These are phyloP conservation scores for Detonula confervacea DNA, from an alignment of 352 stramenopile species.

Conservation along the genomic window DNA sequence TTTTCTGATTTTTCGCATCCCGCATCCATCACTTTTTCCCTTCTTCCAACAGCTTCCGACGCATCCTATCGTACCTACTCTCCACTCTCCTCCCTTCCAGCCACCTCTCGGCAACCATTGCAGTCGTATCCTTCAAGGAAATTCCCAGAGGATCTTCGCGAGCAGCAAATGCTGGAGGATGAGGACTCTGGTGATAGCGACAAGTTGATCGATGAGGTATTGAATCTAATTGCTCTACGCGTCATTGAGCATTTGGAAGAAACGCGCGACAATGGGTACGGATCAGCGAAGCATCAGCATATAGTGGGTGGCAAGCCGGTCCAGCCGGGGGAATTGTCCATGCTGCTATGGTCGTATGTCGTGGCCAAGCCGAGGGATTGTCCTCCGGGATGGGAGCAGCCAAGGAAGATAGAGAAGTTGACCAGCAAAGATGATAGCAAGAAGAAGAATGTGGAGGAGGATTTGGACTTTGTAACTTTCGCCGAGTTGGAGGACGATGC, in stretches of 20 bases:
- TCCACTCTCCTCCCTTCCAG: no score
- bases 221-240: neutral
- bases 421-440: conserved; percentile 9
- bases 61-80: no score
- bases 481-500: conserved; percentile 39
- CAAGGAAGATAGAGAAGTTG: conserved; percentile 54
- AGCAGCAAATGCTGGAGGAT: neutral
- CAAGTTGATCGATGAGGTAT: neutral
- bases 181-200: neutral
- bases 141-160: neutral
- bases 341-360: conserved; percentile 79
- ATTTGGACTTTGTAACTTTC: conserved; percentile 64
- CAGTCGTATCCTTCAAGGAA: no score
- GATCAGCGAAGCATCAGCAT: no score
- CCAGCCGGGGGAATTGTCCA: conserved; percentile 71
- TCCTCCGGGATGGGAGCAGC: conserved; percentile 76
- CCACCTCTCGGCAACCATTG: no score
- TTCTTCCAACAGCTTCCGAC: no score
- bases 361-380: conserved; percentile 54
- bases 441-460: conserved; percentile 5
- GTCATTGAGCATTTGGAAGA: neutral
- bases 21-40: no score
- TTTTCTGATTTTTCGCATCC: no score
- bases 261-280: neutral
- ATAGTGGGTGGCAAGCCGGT: no score